Evolutionary conservation across 202 grass and related monocot species (phyloP), one percentile per base, ranked within the genome.

Genomic region (Cymbopogon flexuosus): DNA sequence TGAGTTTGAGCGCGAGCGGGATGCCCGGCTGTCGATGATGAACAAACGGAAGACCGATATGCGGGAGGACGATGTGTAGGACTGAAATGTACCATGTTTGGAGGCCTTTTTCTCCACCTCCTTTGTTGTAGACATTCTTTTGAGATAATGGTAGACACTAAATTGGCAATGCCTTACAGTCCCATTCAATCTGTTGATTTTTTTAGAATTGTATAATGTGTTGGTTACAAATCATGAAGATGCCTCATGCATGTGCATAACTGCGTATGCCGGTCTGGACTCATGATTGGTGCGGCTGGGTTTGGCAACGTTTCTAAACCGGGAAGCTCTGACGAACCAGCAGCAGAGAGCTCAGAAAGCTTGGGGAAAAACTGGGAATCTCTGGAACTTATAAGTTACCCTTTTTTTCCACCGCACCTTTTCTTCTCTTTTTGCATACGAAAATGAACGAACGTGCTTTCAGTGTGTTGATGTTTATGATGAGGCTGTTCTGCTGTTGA

Each of bases 1-100:
- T 24, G 96, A 99, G 87, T 99, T 96, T 59, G 96, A 96, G 90
- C 89, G 85, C 0, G 96, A 99, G 88, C 89, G 96, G 75, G 96
- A 99, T 81, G 92, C 83, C 0, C 79, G 96, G 24, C 80, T 99
- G 62, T 88, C 96, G 4, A 78, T 83, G 73, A 91, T 93, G 79
- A 31, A 92, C 6, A 99, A 96, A 79, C 89, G 96, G 68, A 93
- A 57, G 72, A 12, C 80, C 0, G 92, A 90, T 70, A 81, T 63
- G 77, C 86, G 51, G 62, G 92, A 91, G 24, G 88, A 84, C 78
- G 86, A 87, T 49, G 64, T 51, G 24, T 97, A 94, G 88, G 42
- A 42, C 70, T 65, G 18, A 19, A 59, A 61, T 73, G 73, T 72
- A 39, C 33, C 8, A 56, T 78, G 23, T 46, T 80, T 23, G 29